phyloP scores from a whole-genome alignment of 257 asterid species.

The Mentha longifolia region DNA sequence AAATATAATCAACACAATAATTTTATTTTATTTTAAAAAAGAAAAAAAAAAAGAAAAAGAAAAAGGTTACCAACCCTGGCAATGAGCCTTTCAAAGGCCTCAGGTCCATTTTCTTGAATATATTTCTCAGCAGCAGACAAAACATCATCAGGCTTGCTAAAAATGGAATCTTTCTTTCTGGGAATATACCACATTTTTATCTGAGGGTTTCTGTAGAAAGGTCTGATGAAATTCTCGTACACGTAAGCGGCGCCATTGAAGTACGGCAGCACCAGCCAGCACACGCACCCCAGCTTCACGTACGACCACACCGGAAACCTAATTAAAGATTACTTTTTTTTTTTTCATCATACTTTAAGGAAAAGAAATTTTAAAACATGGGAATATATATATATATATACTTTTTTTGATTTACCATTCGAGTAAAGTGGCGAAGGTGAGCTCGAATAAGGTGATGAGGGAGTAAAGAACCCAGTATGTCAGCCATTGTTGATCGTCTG shows the following conservation, averaged over 20 bases:
- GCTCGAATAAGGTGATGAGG: slow-evolving; percentile 79
- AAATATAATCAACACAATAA: no score
- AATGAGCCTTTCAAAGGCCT: slow-evolving; percentile 79
- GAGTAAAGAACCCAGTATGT: slow-evolving; percentile 97
- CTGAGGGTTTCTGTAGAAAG: slow-evolving; percentile 77
- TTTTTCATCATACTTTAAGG: no score
- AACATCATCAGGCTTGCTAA: slow-evolving; percentile 75
- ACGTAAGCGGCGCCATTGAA: slow-evolving; percentile 92
- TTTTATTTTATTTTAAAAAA: no score
- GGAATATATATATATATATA: no score
- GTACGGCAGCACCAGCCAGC: slow-evolving; percentile 90
- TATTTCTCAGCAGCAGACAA: slow-evolving; percentile 81
- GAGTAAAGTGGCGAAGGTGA: slow-evolving; percentile 69
- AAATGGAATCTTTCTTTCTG: slow-evolving; percentile 50
- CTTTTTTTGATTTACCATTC: slow-evolving; percentile 53
- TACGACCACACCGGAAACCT: slow-evolving; percentile 93
- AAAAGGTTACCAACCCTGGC: no score
- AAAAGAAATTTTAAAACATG: no score
- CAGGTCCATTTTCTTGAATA: slow-evolving; percentile 80
- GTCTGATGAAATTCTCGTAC: slow-evolving; percentile 76
- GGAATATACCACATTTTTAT: slow-evolving; percentile 79
- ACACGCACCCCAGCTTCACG: slow-evolving; percentile 64
- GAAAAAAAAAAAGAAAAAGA: background rate
- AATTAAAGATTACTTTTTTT: no score
- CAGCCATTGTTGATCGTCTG: slow-evolving; percentile 93